Evolutionary conservation across 495 filamentous ascomycete genomes (phyloP).

Genomic region (Penicillium flavigenum): DNA sequence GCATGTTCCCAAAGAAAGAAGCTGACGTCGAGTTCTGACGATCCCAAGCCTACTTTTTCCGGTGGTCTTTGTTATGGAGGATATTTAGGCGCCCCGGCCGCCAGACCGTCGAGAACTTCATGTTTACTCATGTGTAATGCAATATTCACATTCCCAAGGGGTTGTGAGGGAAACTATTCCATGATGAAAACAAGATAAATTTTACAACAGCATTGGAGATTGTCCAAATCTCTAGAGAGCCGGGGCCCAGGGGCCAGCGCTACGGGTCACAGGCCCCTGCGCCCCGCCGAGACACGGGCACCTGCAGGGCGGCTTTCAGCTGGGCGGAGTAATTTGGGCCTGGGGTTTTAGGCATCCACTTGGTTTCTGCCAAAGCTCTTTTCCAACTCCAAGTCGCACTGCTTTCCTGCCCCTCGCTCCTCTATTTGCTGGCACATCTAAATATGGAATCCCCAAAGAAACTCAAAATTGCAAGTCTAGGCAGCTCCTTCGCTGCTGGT

Average conservation of each 20-base stretch:
- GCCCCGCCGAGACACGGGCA: neutral
- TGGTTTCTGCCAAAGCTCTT: neutral
- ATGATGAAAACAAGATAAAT: no score
- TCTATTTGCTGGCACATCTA: neutral
- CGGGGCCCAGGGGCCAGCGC: neutral
- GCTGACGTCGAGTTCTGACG: neutral
- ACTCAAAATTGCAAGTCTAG: slow-evolving; percentile 20
- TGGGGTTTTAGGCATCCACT: neutral
- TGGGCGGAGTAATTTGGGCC: neutral
- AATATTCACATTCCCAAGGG: neutral
- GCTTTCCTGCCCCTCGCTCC: neutral
- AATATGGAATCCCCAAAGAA: slow-evolving; percentile 6
- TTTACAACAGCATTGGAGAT: no score
- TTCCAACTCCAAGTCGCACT: neutral
- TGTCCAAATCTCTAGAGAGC: neutral
- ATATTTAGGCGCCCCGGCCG: neutral
- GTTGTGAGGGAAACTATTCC: neutral
- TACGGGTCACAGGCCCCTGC: neutral
- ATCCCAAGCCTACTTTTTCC: neutral
- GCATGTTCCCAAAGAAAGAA: neutral
- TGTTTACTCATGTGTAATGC: neutral
- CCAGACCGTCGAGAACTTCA: neutral
- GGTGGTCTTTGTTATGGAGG: no score
- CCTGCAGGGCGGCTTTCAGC: neutral
- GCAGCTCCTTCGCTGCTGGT: slow-evolving; percentile 48